These are phyloP conservation scores for Tillandsia fasciculata DNA, from an alignment of 176 grass and related monocot genomes.

Conservation along the genomic window DNA sequence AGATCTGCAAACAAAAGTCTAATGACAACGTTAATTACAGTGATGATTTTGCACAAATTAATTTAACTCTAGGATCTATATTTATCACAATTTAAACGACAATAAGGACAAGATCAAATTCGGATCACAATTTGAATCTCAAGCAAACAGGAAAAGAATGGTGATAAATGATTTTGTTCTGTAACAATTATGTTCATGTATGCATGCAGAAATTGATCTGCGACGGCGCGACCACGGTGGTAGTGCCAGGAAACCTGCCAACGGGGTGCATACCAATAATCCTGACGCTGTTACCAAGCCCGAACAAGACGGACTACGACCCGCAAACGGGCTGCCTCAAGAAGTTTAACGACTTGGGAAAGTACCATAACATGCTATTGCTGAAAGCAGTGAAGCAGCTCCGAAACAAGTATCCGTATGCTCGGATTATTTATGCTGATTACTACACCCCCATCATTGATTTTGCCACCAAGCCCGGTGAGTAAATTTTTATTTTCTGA, in stretches of 20 bases:
- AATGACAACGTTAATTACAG: too few species aligned
- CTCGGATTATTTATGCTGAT: slow-evolving; percentile 8
- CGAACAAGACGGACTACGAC: slow-evolving; percentile 16
- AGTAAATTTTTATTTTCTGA: not conserved
- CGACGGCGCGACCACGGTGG: slow-evolving; percentile 21
- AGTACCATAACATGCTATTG: slow-evolving; percentile 26
- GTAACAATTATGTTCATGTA: not conserved
- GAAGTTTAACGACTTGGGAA: slow-evolving; percentile 9
- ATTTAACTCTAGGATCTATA: not conserved
- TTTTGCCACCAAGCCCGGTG: slow-evolving; percentile 24
- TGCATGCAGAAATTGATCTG: slow-evolving; percentile 9
- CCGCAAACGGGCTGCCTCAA: slow-evolving; percentile 22
- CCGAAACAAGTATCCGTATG: slow-evolving; percentile 2
- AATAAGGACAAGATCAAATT: not conserved
- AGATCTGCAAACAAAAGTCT: too few species aligned
- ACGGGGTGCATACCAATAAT: slow-evolving; percentile 17
- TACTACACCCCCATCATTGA: slow-evolving; percentile 16
- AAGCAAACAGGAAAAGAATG: too few species aligned
- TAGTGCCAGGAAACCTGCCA: slow-evolving; percentile 25
- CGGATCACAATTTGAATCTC: not conserved
- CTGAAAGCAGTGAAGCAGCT: not conserved
- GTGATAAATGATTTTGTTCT: too few species aligned
- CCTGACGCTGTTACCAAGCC: slow-evolving; percentile 2
- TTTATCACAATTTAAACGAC: not conserved
- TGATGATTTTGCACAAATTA: too few species aligned